Percentiles rank a stretch among this genome's conserved stretches.
phyloP scores from a whole-genome alignment of 352 stramenopile species.

The Globisporangium camurandrum region DNA sequence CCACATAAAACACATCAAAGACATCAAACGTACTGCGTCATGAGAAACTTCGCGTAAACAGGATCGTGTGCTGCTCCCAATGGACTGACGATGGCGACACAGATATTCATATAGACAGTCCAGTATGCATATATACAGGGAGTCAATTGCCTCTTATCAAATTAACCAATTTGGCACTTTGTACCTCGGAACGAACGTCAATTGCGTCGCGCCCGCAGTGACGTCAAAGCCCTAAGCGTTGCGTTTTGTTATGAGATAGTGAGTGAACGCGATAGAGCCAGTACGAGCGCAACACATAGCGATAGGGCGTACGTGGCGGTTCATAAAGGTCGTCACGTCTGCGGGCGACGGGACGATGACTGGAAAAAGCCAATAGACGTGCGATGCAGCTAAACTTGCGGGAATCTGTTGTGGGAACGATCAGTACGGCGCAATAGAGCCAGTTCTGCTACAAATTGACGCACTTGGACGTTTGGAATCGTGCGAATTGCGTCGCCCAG shows the following conservation, averaged over 20 bases:
- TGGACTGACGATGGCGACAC: background rate
- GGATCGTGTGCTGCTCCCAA: conserved; percentile 42
- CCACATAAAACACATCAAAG: background rate
- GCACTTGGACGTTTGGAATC: conserved; percentile 51
- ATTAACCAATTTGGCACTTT: background rate
- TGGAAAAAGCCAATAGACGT: conserved; percentile 83
- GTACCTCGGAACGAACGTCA: conserved; percentile 64
- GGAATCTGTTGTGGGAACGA: conserved; percentile 43
- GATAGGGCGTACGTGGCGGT: conserved; percentile 33
- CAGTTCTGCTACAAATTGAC: too few relatives aligned
- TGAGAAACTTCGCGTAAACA: conserved; percentile 56
- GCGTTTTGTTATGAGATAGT: background rate
- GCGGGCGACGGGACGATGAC: conserved; percentile 53
- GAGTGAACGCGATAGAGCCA: background rate
- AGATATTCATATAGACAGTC: background rate
- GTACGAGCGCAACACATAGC: background rate
- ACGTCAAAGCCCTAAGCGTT: conserved; percentile 64
- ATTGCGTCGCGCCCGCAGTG: conserved; percentile 63
- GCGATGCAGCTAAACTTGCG: conserved; percentile 38
- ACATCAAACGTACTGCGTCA: conserved; percentile 41
- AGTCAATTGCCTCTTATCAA: too few relatives aligned
- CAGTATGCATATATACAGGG: background rate
- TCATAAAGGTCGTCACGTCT: conserved; percentile 60
- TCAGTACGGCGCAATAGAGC: too few relatives aligned
- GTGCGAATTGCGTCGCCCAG: conserved; percentile 40